Evolutionary conservation across 1,284 basidiomycete species (phyloP).

Genomic region (Puccinia triticina): DNA sequence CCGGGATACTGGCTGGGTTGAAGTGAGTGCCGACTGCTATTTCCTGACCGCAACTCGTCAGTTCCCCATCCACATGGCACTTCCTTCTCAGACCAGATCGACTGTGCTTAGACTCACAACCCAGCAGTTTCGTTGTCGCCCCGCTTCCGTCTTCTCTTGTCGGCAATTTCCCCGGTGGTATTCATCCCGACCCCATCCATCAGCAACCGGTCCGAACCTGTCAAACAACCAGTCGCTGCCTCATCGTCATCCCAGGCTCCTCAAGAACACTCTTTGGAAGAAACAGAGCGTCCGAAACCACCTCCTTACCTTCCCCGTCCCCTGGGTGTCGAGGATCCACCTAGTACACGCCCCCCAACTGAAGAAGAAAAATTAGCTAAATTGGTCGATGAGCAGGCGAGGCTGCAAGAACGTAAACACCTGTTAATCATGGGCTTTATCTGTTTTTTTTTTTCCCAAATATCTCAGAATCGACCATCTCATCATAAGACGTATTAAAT

Average conservation of each 20-base stretch:
- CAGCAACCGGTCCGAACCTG: not conserved
- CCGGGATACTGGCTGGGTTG: too few species aligned
- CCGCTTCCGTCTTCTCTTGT: not conserved
- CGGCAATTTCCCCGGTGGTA: not conserved
- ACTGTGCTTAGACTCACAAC: not conserved
- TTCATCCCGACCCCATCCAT: slow-evolving; percentile 7
- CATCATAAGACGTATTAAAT: not conserved
- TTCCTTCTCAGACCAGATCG: not conserved
- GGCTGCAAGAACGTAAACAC: slow-evolving; percentile 52
- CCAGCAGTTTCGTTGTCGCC: not conserved
- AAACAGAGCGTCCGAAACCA: slow-evolving; percentile 15
- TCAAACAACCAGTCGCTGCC: not conserved
- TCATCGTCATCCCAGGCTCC: slow-evolving; percentile 1
- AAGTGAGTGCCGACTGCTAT: too few species aligned
- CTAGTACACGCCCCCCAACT: slow-evolving; percentile 32
- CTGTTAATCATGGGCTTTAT: slow-evolving; percentile 35
- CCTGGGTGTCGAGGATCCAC: slow-evolving; percentile 38
- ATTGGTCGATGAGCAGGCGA: slow-evolving; percentile 39
- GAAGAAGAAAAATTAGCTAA: slow-evolving; percentile 46
- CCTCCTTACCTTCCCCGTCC: slow-evolving; percentile 51
- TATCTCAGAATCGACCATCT: not conserved
- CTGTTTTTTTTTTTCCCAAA: not conserved
- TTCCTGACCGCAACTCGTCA: not conserved
- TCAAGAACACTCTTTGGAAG: not conserved
- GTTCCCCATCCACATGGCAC: not conserved